Conservation (phyloP, 163 green algal species). For the Trebouxia gelatinosa region DNA sequence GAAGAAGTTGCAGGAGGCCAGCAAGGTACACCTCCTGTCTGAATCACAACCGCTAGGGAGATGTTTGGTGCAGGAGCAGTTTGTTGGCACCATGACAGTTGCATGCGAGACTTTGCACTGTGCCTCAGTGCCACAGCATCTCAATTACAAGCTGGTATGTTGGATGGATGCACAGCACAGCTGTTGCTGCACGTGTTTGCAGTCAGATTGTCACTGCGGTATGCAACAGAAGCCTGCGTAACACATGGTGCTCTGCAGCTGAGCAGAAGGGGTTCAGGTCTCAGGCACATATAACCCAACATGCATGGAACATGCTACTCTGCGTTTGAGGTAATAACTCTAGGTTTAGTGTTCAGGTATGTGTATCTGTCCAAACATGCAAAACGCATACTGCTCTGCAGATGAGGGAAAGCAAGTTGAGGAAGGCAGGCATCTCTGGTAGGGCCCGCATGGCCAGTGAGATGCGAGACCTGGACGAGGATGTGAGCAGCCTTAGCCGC, state of each 20-base stretch:
- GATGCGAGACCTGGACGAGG: conserved; percentile 62
- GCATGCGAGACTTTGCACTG: too few species aligned
- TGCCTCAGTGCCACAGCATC: background rate
- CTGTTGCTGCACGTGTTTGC: background rate
- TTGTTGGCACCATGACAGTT: background rate
- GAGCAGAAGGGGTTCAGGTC: too few species aligned
- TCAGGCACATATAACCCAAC: background rate
- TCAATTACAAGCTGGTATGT: background rate
- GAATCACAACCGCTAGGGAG: background rate
- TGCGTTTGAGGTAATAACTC: background rate
- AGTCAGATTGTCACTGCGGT: background rate
- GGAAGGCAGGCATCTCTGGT: conserved; percentile 64
- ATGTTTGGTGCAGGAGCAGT: background rate
- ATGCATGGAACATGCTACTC: background rate
- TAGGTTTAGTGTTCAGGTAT: background rate
- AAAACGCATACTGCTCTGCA: conserved; percentile 11
- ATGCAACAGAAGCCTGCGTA: background rate
- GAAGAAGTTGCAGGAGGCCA: conserved; percentile 79
- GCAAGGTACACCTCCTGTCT: conserved; percentile 57
- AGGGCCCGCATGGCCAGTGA: conserved; percentile 59
- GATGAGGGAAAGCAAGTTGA: conserved; percentile 70
- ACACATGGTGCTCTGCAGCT: background rate
- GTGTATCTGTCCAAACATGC: too few species aligned
- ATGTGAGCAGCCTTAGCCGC: conserved; percentile 54
- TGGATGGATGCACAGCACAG: background rate